phyloP scores from a whole-genome alignment of 2,329 filamentous ascomycete genomes.

The Pseudopyrenochaeta lycopersici region DNA sequence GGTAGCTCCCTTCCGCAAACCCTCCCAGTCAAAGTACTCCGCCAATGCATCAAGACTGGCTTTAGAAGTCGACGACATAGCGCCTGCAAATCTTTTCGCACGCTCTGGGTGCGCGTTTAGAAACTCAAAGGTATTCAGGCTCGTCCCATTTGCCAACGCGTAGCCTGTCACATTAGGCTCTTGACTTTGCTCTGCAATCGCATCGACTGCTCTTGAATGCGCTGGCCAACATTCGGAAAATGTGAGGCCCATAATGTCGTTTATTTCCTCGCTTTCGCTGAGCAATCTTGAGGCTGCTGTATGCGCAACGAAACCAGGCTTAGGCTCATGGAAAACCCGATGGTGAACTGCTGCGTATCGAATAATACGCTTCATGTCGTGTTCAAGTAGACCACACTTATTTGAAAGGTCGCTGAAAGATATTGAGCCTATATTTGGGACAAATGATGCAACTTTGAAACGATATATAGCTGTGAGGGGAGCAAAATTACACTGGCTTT shows the following conservation, averaged over 20 bases:
- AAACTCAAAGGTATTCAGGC: constrained; percentile 15
- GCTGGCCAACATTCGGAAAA: constrained; percentile 18
- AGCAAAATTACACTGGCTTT: constrained; percentile 12
- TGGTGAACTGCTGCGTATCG: constrained; percentile 52
- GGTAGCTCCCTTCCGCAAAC: not conserved
- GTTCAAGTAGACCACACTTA: constrained; percentile 8
- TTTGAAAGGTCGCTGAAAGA: constrained; percentile 10
- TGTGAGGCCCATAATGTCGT: constrained; percentile 12
- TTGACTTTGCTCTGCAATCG: constrained; percentile 1
- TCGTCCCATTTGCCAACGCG: constrained; percentile 15
- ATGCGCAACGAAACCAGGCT: constrained; percentile 51
- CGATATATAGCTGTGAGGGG: constrained; percentile 8
- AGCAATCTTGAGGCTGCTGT: constrained; percentile 38
- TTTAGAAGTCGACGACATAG: constrained; percentile 8
- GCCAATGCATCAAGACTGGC: not conserved
- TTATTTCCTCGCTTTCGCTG: constrained; percentile 12
- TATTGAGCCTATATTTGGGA: constrained; percentile 2
- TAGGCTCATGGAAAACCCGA: constrained; percentile 53
- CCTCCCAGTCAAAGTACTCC: not conserved
- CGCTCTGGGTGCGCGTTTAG: constrained; percentile 14
- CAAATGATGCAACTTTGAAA: not conserved
- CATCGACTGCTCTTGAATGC: constrained; percentile 4
- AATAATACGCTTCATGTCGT: constrained; percentile 46
- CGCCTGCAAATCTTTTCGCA: constrained; percentile 12
- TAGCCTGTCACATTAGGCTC: constrained; percentile 10